These are phyloP conservation scores for Verticillium nonalfalfae DNA, from an alignment of 2,329 filamentous ascomycete species.

Conservation along the genomic window DNA sequence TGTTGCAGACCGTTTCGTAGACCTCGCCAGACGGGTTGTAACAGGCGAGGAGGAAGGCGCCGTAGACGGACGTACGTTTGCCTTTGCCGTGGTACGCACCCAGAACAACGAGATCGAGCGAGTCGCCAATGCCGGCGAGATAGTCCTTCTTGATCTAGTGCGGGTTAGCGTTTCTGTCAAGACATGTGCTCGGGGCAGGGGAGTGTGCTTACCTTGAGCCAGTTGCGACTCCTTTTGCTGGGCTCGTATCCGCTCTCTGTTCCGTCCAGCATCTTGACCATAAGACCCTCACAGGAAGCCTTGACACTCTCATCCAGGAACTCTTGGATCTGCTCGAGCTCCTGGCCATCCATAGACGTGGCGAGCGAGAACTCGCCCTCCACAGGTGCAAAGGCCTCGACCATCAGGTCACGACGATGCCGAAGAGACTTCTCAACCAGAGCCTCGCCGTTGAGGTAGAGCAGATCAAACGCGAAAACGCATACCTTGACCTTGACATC, in stretches of 20 bases:
- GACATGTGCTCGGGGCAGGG: neutral
- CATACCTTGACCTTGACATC: slow-evolving; percentile 96
- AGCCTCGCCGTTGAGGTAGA: slow-evolving; percentile 88
- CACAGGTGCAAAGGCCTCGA: slow-evolving; percentile 64
- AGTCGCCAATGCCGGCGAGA: slow-evolving; percentile 87
- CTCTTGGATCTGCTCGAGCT: slow-evolving; percentile 87
- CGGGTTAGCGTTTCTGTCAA: neutral
- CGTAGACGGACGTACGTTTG: slow-evolving; percentile 93
- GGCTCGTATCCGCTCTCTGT: slow-evolving; percentile 91
- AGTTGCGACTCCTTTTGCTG: slow-evolving; percentile 92
- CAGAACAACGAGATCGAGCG: slow-evolving; percentile 89
- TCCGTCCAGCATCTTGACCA: slow-evolving; percentile 99
- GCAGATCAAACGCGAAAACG: slow-evolving; percentile 91
- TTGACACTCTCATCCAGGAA: slow-evolving; percentile 94
- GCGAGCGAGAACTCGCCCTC: slow-evolving; percentile 93
- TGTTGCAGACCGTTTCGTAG: slow-evolving; percentile 97
- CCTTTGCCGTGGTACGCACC: slow-evolving; percentile 92
- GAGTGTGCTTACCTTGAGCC: slow-evolving; percentile 67
- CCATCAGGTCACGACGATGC: slow-evolving; percentile 72
- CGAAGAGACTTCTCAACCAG: slow-evolving; percentile 83
- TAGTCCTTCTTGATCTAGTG: slow-evolving; percentile 93
- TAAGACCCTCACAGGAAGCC: slow-evolving; percentile 91
- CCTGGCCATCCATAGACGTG: slow-evolving; percentile 76
- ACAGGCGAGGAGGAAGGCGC: slow-evolving; percentile 90
- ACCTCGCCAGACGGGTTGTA: slow-evolving; percentile 75